Base-by-base conservation (phyloP, 176 grass and related monocot species). In the Lolium multiflorum region DNA sequence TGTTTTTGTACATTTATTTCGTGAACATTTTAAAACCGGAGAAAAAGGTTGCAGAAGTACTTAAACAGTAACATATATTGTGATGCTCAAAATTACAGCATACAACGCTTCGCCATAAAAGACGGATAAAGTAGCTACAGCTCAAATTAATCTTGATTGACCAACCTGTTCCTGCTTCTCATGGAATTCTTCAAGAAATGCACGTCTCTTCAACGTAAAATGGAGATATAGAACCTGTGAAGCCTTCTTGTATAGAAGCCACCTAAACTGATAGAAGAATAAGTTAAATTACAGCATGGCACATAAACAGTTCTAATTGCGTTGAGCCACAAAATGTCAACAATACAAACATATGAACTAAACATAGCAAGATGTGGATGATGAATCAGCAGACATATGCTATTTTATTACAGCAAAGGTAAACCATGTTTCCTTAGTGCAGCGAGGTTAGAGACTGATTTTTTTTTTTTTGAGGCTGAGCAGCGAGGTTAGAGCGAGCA, bases 161-260 rank as follows among this genome's bases (percentile, higher is more conserved):
- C 81, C 71, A 60, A 98, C 96, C 96, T 95, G 96, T 35, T 98
- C 96, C 81, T 98, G 96, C 61, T 98, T 98, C 89, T 98, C 96
- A 71, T 95, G 93, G 78, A 98, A 91, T 80, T 98, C 96, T 77
- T 98, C 96, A 47, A 98, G 82, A 84, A 98, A 91, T 76, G 83
- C 91, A 64, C 93, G 93, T 71, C 89, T 93, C 91, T 98, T 98
- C 83, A 98, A 83, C 78, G 85, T 81, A 81, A 98, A 90, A 82
- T 98, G 96, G 49, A 95, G 91, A 82, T 95, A 95, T 69, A 98
- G 82, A 90, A 98, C 85, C 81, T 98, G 91, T 9, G 90, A 96
- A 52, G 96, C 93, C 88, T 98, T 98, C 90, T 98, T 98, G 76
- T 91, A 84, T 86, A 98, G 92, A 76, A 84, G 87, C 96, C 96